A percentile compares a stretch with the other conserved stretches of the same genome.
phyloP scores from a whole-genome alignment of 495 filamentous ascomycete species.

The Aspergillus incahuasiensis region DNA sequence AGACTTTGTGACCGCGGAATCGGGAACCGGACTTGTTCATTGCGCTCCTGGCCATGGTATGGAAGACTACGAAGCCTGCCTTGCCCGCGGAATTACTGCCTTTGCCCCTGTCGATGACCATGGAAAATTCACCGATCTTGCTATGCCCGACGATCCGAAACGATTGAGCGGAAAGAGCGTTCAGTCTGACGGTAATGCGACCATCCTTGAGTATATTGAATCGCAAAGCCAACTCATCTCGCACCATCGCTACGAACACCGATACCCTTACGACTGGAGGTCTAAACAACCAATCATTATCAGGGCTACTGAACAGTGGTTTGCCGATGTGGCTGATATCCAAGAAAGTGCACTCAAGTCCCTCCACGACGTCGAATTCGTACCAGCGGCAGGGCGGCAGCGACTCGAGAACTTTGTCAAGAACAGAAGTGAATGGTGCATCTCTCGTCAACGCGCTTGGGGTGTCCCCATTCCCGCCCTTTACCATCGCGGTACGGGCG shows the following conservation, averaged over 20 bases:
- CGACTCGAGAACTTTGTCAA: conserved; percentile 79
- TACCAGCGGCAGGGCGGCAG: conserved; percentile 65
- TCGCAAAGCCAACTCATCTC: conserved; percentile 54
- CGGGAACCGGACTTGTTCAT: conserved; percentile 90
- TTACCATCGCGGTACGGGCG: conserved; percentile 61
- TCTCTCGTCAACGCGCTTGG: conserved; percentile 96
- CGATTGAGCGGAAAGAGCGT: conserved; percentile 59
- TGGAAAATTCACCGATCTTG: conserved; percentile 72
- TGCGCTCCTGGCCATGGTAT: conserved; percentile 92
- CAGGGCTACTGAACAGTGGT: conserved; percentile 94
- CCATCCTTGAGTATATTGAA: conserved; percentile 62
- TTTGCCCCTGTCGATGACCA: conserved; percentile 78
- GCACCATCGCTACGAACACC: conserved; percentile 70
- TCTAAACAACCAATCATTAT: conserved; percentile 90
- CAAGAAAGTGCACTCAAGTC: conserved; percentile 64
- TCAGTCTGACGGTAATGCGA: conserved; percentile 57
- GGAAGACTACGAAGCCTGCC: conserved; percentile 89
- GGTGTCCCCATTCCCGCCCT: conserved; percentile 92
- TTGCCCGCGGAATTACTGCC: conserved; percentile 56
- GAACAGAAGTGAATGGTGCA: conserved; percentile 93
- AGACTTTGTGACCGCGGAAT: conserved; percentile 78
- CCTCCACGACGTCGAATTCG: conserved; percentile 67
- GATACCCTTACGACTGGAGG: conserved; percentile 97
- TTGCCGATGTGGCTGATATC: conserved; percentile 82
- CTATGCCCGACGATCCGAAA: conserved; percentile 60